phyloP scores from a whole-genome alignment of 345 rosid genomes.

The Populus euphratica region DNA sequence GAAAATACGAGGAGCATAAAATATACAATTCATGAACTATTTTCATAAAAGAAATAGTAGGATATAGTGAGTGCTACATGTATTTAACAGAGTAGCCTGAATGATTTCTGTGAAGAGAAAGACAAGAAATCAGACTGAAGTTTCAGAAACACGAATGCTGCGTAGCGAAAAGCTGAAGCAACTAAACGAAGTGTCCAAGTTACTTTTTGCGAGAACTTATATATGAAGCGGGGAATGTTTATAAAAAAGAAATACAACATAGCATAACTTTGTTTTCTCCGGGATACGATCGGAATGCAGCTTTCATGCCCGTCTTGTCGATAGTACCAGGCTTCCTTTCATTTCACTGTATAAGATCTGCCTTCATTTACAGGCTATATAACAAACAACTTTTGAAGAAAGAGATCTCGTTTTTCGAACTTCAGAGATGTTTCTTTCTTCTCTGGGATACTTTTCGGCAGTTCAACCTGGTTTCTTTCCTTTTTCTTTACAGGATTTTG shows the following conservation, averaged over 20 bases:
- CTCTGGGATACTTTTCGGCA: not conserved
- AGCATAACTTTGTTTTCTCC: not conserved
- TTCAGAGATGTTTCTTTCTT: not conserved
- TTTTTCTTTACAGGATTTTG: not conserved
- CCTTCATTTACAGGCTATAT: not conserved
- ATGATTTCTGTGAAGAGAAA: not conserved
- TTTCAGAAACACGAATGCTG: too few relatives aligned
- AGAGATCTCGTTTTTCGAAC: not conserved
- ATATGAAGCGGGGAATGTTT: not conserved
- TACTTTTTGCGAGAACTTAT: not conserved
- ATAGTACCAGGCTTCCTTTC: not conserved
- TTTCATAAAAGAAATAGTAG: not conserved
- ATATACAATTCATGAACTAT: not conserved
- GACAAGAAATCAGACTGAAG: not conserved
- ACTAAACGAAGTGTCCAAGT: not conserved
- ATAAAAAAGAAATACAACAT: too few relatives aligned
- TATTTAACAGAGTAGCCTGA: not conserved
- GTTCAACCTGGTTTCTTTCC: not conserved
- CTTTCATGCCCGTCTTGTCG: not conserved
- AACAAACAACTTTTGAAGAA: not conserved
- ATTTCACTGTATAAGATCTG: not conserved
- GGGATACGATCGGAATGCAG: too few relatives aligned
- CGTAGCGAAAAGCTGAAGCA: not conserved
- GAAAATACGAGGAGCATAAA: not conserved
- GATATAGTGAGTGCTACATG: not conserved